phyloP scores from a whole-genome alignment of 2,329 filamentous ascomycete species.

The Trichoderma sp. region DNA sequence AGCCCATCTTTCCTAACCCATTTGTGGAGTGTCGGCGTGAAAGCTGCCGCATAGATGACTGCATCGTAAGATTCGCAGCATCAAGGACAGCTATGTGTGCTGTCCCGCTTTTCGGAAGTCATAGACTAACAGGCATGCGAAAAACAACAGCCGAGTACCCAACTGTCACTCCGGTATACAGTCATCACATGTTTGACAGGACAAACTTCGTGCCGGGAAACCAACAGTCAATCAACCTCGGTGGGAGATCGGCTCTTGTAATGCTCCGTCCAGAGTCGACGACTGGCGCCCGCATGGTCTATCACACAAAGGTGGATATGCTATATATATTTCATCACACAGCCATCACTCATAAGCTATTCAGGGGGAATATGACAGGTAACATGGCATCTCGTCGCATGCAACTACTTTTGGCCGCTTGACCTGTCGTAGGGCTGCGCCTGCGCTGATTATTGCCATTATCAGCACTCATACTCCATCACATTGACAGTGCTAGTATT shows the following conservation, averaged over 20 bases:
- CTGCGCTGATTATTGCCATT: neutral
- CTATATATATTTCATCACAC: neutral
- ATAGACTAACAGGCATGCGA: neutral
- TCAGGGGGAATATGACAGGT: conserved; percentile 1
- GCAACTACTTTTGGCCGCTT: neutral
- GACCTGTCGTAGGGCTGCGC: conserved; percentile 5
- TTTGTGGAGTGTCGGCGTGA: neutral
- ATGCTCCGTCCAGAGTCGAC: neutral
- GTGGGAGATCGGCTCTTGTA: neutral
- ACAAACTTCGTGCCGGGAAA: neutral
- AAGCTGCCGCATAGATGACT: neutral
- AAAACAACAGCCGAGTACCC: neutral
- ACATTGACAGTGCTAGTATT: neutral
- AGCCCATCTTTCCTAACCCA: neutral
- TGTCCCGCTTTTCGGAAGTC: neutral
- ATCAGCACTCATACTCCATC: neutral
- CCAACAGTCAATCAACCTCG: neutral
- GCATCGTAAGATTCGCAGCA: neutral
- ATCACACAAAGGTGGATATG: neutral
- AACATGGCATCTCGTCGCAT: neutral
- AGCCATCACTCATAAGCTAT: neutral
- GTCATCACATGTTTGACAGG: neutral
- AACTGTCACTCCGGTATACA: neutral
- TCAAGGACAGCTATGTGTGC: neutral
- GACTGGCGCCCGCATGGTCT: neutral